These are phyloP conservation scores for Ceratobasidium sp. DNA, from an alignment of 1,284 basidiomycete species.

Conservation along the genomic window DNA sequence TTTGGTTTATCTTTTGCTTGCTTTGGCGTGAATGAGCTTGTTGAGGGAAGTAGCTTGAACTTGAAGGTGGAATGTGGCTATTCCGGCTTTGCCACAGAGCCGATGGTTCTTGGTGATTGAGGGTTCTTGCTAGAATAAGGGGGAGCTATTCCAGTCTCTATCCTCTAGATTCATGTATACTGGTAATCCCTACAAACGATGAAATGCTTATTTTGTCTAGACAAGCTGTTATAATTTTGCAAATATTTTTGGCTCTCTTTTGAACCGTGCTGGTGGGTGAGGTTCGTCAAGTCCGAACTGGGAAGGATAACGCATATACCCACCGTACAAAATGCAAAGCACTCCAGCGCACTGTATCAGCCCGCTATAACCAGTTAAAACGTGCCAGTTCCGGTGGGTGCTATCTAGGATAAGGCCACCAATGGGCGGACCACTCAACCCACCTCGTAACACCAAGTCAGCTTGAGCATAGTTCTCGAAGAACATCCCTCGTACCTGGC, in stretches of 20 bases:
- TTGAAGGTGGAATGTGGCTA: background rate
- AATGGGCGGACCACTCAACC: constrained; percentile 50
- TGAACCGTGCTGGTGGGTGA: constrained; percentile 38
- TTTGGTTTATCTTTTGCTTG: constrained; percentile 1
- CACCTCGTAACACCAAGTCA: constrained; percentile 36
- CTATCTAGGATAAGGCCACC: constrained; percentile 50
- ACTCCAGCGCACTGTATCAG: constrained; percentile 45
- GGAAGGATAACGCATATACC: constrained; percentile 8
- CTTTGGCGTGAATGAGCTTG: background rate
- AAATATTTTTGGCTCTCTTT: constrained; percentile 32
- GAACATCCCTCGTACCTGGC: constrained; percentile 11
- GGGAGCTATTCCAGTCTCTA: background rate
- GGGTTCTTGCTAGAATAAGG: background rate
- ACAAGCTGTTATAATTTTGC: constrained; percentile 6
- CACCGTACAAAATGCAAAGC: constrained; percentile 48
- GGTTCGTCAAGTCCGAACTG: background rate
- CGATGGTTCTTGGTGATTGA: background rate
- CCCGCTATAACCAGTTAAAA: constrained; percentile 45
- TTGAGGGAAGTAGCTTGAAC: background rate
- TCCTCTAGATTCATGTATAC: background rate
- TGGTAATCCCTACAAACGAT: background rate
- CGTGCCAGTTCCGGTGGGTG: constrained; percentile 51
- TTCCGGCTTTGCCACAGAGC: background rate
- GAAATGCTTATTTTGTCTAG: background rate
- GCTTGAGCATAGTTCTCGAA: background rate